phyloP scores from a whole-genome alignment of 1,284 basidiomycete species.

The Apiotrichum domesticum region DNA sequence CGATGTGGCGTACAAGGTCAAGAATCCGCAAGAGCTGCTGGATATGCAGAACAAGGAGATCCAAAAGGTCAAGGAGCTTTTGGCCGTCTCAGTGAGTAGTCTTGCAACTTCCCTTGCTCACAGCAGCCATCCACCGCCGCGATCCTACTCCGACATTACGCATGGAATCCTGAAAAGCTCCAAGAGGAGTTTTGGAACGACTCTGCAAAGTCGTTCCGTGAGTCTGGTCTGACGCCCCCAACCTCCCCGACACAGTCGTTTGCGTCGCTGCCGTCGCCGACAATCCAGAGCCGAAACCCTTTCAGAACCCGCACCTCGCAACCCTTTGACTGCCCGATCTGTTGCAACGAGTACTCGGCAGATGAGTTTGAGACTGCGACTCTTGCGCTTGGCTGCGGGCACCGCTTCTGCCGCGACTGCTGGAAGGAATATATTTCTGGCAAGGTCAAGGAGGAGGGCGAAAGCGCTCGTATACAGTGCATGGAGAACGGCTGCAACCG shows the following conservation, averaged over 20 bases:
- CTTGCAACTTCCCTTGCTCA: slow-evolving; percentile 18
- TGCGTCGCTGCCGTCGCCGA: slow-evolving; percentile 33
- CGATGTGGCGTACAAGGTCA: slow-evolving; percentile 52
- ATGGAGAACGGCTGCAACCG: slow-evolving; percentile 86
- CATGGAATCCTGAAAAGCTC: slow-evolving; percentile 95
- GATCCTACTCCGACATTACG: slow-evolving; percentile 74
- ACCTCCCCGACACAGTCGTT: slow-evolving; percentile 37
- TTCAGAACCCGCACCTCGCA: slow-evolving; percentile 28
- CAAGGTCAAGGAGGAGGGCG: slow-evolving; percentile 87
- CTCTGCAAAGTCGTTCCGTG: slow-evolving; percentile 60
- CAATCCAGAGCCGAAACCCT: slow-evolving; percentile 26
- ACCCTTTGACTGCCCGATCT: slow-evolving; percentile 79
- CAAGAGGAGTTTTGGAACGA: slow-evolving; percentile 94
- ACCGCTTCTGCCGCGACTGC: slow-evolving; percentile 77
- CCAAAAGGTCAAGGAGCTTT: slow-evolving; percentile 74
- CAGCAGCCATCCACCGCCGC: slow-evolving; percentile 56
- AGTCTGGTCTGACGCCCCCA: slow-evolving; percentile 58
- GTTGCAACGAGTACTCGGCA: slow-evolving; percentile 64
- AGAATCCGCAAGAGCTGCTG: slow-evolving; percentile 70
- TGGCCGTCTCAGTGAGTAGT: slow-evolving; percentile 71
- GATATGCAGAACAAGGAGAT: slow-evolving; percentile 69
- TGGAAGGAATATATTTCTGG: slow-evolving; percentile 77
- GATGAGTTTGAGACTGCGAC: slow-evolving; percentile 55
- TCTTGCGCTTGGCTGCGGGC: slow-evolving; percentile 66
- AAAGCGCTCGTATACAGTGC: slow-evolving; percentile 74